Evolutionary conservation across 1,284 basidiomycete genomes (phyloP).

Genomic region (Rhodotorula sp.): DNA sequence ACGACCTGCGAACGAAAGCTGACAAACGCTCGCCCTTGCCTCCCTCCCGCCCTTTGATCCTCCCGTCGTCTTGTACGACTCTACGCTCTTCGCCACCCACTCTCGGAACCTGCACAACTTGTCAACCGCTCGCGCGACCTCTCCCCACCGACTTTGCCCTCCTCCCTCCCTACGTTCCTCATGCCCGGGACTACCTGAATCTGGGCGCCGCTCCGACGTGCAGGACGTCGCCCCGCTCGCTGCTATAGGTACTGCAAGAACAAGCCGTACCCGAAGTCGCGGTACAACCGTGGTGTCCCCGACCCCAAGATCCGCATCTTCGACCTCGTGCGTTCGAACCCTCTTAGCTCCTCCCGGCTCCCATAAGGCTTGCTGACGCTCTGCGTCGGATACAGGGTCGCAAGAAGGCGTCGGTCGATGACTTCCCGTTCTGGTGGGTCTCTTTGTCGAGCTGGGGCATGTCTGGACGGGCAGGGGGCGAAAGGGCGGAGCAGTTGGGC

Average conservation of each 20-base stretch:
- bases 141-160: neutral
- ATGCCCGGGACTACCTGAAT: too few relatives aligned
- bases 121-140: neutral
- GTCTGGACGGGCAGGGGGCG: too few relatives aligned
- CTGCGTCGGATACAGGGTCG: conserved; percentile 12
- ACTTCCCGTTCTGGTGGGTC: conserved; percentile 66
- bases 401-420: conserved; percentile 59
- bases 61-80: too few relatives aligned
- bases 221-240: neutral
- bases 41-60: neutral
- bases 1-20: neutral
- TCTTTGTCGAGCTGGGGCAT: too few relatives aligned
- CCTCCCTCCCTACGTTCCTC: too few relatives aligned
- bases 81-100: too few relatives aligned
- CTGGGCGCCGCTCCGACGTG: too few relatives aligned
- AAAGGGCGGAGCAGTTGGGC: too few relatives aligned
- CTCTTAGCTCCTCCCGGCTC: neutral
- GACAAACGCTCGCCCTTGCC: neutral
- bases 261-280: conserved; percentile 80
- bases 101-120: too few relatives aligned
- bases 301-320: conserved; percentile 65
- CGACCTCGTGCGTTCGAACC: conserved; percentile 4
- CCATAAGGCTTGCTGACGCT: conserved; percentile 71
- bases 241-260: conserved; percentile 94
- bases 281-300: conserved; percentile 75